Conservation (phyloP, 202 grass and related monocot species). For the Musa balbisiana region DNA sequence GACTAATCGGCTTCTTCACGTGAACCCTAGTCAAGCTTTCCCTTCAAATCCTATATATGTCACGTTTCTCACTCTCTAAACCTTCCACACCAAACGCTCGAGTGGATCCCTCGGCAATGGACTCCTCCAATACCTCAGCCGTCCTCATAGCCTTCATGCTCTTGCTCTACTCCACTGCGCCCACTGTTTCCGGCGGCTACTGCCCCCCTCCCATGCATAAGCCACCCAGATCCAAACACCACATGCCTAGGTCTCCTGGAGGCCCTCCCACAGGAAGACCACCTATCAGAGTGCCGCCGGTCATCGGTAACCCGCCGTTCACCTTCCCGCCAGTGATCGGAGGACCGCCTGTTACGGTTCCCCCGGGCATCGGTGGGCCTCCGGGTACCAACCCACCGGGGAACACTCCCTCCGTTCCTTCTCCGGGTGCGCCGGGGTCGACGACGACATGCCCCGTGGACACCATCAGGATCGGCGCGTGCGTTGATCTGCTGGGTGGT, state of each 20-base stretch:
- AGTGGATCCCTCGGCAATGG: constrained; percentile 10
- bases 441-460: constrained; percentile 57
- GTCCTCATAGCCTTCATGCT: constrained; percentile 60
- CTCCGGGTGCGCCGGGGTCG: constrained; percentile 2
- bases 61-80: not conserved
- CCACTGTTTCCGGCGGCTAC: constrained; percentile 39
- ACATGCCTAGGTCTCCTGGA: not conserved
- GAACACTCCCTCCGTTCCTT: not conserved
- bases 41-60: no score
- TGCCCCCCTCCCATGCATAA: constrained; percentile 35
- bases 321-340: constrained; percentile 20
- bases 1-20: not conserved
- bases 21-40: not conserved
- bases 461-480: constrained; percentile 74
- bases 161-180: constrained; percentile 40
- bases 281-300: constrained; percentile 10
- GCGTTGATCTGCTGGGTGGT: constrained; percentile 81
- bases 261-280: constrained; percentile 7
- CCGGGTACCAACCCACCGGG: not conserved
- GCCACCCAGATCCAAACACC: constrained; percentile 24
- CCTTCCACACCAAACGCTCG: not conserved
- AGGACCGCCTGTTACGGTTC: constrained; percentile 1
- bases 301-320: constrained; percentile 4
- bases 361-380: not conserved
- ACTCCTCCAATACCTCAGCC: constrained; percentile 33